These are phyloP conservation scores for Sideroxylon spinosum DNA, from an alignment of 179 eudicot species.

Conservation along the genomic window DNA sequence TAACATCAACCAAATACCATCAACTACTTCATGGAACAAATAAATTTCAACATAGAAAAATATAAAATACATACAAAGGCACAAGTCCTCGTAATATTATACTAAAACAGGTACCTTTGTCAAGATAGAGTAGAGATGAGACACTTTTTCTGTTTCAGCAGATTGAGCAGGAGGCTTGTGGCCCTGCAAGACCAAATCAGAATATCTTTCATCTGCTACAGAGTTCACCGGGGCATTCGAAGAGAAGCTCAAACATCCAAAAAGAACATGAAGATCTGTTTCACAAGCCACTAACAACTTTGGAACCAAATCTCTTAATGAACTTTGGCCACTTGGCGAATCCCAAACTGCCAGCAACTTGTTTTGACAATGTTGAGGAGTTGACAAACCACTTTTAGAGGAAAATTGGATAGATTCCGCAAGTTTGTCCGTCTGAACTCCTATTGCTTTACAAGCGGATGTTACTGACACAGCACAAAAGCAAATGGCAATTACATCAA, in stretches of 20 bases:
- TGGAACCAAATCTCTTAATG: slow-evolving; percentile 42
- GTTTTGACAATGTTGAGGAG: slow-evolving; percentile 21
- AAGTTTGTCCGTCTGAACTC: slow-evolving; percentile 64
- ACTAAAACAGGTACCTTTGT: slow-evolving; percentile 46
- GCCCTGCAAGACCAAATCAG: slow-evolving; percentile 23
- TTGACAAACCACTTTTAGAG: slow-evolving; percentile 23
- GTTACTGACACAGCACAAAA: slow-evolving; percentile 22
- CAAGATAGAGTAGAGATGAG: slow-evolving; percentile 49
- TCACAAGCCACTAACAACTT: slow-evolving; percentile 68
- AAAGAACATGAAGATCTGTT: slow-evolving; percentile 56
- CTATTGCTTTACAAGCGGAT: slow-evolving; percentile 45
- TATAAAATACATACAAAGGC: background rate
- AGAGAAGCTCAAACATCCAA: slow-evolving; percentile 42
- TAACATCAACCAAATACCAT: slow-evolving; percentile 4
- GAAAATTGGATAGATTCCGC: slow-evolving; percentile 32
- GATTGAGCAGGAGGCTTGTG: slow-evolving; percentile 25
- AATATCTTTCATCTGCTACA: slow-evolving; percentile 24
- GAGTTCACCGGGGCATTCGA: slow-evolving; percentile 25
- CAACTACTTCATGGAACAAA: background rate
- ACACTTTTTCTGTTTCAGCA: slow-evolving; percentile 49
- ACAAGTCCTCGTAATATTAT: background rate
- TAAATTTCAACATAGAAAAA: background rate
- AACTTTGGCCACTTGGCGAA: slow-evolving; percentile 29
- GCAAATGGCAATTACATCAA: slow-evolving; percentile 6
- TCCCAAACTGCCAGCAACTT: slow-evolving; percentile 58